A percentile compares a stretch with the other conserved stretches of the same genome.
Conservation (phyloP, 2,329 filamentous ascomycete species). For the Cladobotryum mycophilum region DNA sequence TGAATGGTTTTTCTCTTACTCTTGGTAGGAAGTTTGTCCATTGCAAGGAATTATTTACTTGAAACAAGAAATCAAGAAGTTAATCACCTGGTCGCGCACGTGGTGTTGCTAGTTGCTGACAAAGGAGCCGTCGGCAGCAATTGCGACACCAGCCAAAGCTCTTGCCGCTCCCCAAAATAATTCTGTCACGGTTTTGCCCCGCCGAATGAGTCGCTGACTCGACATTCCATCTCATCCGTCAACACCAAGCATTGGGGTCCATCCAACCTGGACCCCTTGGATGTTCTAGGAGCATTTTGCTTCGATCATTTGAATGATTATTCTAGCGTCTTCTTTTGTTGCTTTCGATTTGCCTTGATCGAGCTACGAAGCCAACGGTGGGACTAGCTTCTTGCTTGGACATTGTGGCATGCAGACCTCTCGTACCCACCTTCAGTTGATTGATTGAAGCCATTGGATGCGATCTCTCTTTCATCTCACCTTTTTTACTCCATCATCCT, state of each 20-base stretch:
- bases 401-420: conserved; percentile 8
- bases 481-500: not conserved
- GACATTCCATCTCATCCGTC: conserved; percentile 23
- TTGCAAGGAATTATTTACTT: too few relatives aligned
- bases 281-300: conserved; percentile 11
- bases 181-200: conserved; percentile 31
- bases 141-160: not conserved
- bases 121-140: not conserved
- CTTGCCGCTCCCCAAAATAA: conserved; percentile 6
- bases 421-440: not conserved
- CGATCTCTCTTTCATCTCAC: not conserved
- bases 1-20: too few relatives aligned
- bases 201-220: conserved; percentile 25
- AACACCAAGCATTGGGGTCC: conserved; percentile 24
- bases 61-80: not conserved
- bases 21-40: too few relatives aligned
- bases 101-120: not conserved
- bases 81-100: not conserved
- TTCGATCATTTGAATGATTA: not conserved
- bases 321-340: conserved; percentile 4
- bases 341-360: not conserved
- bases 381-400: conserved; percentile 1
- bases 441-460: not conserved
- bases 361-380: not conserved
- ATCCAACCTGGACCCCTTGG: conserved; percentile 27